Conservation (phyloP, 345 rosid species). For the Reutealis trisperma region DNA sequence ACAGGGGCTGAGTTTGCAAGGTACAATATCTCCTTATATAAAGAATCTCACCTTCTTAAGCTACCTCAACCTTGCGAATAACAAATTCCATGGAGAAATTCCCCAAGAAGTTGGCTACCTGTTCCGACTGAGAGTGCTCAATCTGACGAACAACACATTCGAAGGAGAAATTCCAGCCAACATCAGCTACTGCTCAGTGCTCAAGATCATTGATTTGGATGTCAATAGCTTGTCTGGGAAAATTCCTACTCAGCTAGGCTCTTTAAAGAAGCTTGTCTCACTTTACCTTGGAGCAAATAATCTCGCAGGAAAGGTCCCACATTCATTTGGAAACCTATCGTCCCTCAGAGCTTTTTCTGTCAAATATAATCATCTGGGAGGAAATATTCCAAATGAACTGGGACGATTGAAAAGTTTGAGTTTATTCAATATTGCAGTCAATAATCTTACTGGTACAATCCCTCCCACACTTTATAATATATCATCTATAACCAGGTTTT, state of each 20-base stretch:
- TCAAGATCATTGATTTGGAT: background rate
- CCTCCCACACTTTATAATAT: background rate
- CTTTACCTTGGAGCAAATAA: background rate
- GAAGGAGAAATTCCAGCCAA: background rate
- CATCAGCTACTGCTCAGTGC: background rate
- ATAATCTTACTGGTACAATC: conserved; percentile 1
- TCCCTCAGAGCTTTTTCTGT: background rate
- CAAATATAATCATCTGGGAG: background rate
- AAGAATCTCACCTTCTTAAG: background rate
- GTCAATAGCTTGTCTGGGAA: background rate
- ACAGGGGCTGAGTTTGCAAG: background rate
- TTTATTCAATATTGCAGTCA: background rate
- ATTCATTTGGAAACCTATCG: background rate
- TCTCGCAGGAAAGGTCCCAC: background rate
- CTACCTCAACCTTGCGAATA: background rate
- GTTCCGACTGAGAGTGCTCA: background rate
- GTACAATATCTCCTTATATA: background rate
- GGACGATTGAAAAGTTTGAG: background rate
- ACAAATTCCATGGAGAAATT: background rate
- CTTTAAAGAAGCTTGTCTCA: background rate
- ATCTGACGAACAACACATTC: background rate
- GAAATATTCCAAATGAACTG: conserved; percentile 1
- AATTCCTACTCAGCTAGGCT: background rate
- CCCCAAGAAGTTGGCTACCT: background rate
- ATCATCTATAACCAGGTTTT: background rate